Percentiles rank a stretch among this genome's conserved stretches.
These are phyloP conservation scores for Penicillium tannophilum DNA, from an alignment of 495 filamentous ascomycete species.

Conservation along the genomic window DNA sequence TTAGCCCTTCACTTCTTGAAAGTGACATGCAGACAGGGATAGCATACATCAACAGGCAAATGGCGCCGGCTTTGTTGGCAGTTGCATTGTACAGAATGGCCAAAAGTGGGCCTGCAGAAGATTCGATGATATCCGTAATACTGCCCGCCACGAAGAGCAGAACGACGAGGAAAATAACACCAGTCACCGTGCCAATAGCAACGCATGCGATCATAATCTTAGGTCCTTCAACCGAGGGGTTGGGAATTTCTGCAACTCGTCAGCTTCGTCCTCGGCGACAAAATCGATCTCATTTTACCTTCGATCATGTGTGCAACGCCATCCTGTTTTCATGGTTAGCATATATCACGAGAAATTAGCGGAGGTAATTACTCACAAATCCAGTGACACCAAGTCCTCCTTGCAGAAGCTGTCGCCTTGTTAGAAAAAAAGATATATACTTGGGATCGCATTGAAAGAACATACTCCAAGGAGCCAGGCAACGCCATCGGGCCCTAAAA, in stretches of 20 bases:
- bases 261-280: conserved; percentile 1
- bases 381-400: conserved; percentile 63
- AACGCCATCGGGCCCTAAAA: conserved; percentile 59
- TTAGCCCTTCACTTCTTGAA: conserved; percentile 11
- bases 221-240: conserved; percentile 64
- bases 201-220: conserved; percentile 76
- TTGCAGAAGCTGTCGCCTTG: conserved; percentile 50
- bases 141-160: conserved; percentile 65
- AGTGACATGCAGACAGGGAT: neutral
- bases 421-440: conserved; percentile 20
- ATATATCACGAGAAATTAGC: neutral
- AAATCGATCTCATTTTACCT: conserved; percentile 24
- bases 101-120: conserved; percentile 64
- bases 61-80: conserved; percentile 60
- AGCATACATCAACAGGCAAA: conserved; percentile 66
- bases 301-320: conserved; percentile 58
- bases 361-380: conserved; percentile 42
- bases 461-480: conserved; percentile 63
- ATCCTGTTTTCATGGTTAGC: conserved; percentile 37
- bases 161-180: conserved; percentile 66
- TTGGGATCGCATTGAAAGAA: neutral
- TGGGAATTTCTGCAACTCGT: conserved; percentile 62
- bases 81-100: conserved; percentile 75
- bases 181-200: conserved; percentile 66
- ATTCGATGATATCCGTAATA: conserved; percentile 60